These are phyloP conservation scores for Amylocystis lapponica DNA, from an alignment of 768 basidiomycete species.

Conservation along the genomic window DNA sequence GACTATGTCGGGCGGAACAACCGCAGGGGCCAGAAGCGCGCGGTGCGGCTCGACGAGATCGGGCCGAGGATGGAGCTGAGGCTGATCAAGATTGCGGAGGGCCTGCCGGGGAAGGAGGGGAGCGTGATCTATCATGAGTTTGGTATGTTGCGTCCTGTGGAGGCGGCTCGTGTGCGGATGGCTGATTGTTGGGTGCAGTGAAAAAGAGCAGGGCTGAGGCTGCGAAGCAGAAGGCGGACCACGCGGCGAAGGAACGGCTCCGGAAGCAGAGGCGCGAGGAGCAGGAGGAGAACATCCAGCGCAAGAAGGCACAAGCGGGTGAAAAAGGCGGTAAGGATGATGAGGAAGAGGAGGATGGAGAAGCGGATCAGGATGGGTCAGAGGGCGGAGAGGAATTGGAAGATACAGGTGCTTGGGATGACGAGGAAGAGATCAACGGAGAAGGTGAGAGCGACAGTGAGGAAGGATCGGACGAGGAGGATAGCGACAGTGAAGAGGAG, in stretches of 20 bases:
- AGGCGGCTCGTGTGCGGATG: slow-evolving; percentile 2
- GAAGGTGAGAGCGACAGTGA: slow-evolving; percentile 39
- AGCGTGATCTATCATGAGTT: slow-evolving; percentile 93
- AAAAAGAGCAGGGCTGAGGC: slow-evolving; percentile 83
- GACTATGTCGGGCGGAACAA: slow-evolving; percentile 97
- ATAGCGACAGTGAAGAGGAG: slow-evolving; percentile 44
- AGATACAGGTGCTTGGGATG: slow-evolving; percentile 40
- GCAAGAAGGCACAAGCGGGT: slow-evolving; percentile 56
- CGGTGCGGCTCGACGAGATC: slow-evolving; percentile 88
- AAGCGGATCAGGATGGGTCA: slow-evolving; percentile 47
- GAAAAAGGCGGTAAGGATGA: slow-evolving; percentile 31
- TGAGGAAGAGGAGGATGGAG: slow-evolving; percentile 32
- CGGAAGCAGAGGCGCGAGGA: slow-evolving; percentile 78
- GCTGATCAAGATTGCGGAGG: slow-evolving; percentile 92
- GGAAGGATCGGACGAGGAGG: slow-evolving; percentile 37
- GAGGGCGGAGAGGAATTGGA: slow-evolving; percentile 35
- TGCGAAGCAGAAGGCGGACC: slow-evolving; percentile 59
- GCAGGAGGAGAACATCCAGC: slow-evolving; percentile 85
- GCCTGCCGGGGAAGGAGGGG: slow-evolving; percentile 89
- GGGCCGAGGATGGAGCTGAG: slow-evolving; percentile 93
- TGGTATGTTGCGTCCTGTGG: slow-evolving; percentile 48
- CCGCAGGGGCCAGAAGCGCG: slow-evolving; percentile 83
- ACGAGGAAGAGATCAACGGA: slow-evolving; percentile 61
- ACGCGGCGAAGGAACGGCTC: slow-evolving; percentile 71
- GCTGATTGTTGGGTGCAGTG: slow-evolving; percentile 46